A percentile compares a stretch with the other conserved stretches of the same genome.
phyloP scores from a whole-genome alignment of 2,329 filamentous ascomycete species.

The Arthrinium phaeospermum region DNA sequence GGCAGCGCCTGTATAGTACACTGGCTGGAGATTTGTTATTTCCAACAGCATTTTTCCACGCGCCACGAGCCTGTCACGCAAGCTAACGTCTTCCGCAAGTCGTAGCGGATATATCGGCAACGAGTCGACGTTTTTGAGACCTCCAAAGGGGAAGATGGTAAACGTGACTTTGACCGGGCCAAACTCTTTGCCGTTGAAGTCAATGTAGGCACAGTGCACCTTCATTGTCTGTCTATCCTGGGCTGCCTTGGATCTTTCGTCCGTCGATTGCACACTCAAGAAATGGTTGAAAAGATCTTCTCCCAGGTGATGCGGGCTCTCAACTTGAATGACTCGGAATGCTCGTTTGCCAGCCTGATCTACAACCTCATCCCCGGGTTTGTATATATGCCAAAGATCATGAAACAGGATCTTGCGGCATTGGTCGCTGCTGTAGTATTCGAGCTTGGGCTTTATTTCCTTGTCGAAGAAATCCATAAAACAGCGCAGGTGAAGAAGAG shows the following conservation, averaged over 20 bases:
- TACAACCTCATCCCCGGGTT: constrained; percentile 28
- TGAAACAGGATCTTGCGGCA: constrained; percentile 28
- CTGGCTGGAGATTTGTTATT: constrained; percentile 26
- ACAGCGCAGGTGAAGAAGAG: neutral
- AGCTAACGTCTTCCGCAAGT: neutral
- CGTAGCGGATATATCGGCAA: constrained; percentile 30
- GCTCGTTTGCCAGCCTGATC: constrained; percentile 29
- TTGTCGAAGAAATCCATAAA: constrained; percentile 24
- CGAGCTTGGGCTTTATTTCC: constrained; percentile 20
- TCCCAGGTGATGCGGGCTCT: constrained; percentile 18
- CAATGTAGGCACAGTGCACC: constrained; percentile 30
- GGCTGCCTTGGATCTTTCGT: neutral
- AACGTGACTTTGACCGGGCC: constrained; percentile 30
- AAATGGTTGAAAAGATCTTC: neutral
- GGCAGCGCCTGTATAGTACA: constrained; percentile 34
- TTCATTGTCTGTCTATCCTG: neutral
- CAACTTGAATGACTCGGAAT: constrained; percentile 30
- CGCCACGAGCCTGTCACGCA: constrained; percentile 4
- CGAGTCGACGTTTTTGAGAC: constrained; percentile 27
- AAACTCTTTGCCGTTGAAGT: constrained; percentile 33
- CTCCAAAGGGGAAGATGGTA: constrained; percentile 27
- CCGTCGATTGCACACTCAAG: constrained; percentile 3
- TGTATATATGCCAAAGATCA: constrained; percentile 35
- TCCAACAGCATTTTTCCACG: constrained; percentile 26
- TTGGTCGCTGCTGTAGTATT: constrained; percentile 20